phyloP scores from a whole-genome alignment of 2,329 filamentous ascomycete genomes.

The Phialophora macrospora region DNA sequence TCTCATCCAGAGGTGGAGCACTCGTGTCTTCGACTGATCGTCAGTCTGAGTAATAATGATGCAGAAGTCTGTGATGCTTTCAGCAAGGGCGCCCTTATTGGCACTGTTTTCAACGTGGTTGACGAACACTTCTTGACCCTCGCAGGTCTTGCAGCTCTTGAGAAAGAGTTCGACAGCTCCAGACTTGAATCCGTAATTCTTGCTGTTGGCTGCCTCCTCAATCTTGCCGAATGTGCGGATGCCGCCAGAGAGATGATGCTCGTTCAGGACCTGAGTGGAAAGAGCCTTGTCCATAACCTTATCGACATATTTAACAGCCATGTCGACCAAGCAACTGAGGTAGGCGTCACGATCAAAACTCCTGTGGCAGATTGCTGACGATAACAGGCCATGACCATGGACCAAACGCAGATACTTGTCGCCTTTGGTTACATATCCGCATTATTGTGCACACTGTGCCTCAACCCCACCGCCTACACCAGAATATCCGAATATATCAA shows the following conservation, averaged over 20 bases:
- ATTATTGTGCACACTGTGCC: conserved; percentile 78
- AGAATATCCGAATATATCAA: conserved; percentile 53
- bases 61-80: conserved; percentile 70
- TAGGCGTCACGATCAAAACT: conserved; percentile 51
- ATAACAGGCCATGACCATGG: conserved; percentile 57
- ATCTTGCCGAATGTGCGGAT: conserved; percentile 78
- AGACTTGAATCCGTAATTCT: conserved; percentile 76
- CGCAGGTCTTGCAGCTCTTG: conserved; percentile 43
- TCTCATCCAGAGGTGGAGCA: conserved; percentile 37
- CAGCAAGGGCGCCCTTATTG: conserved; percentile 51
- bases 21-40: conserved; percentile 69
- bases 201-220: conserved; percentile 81
- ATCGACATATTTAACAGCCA: conserved; percentile 71
- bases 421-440: conserved; percentile 85
- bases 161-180: conserved; percentile 51
- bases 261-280: conserved; percentile 44
- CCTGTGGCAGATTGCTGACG: conserved; percentile 28
- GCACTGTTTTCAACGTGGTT: conserved; percentile 46
- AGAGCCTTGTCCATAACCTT: conserved; percentile 62
- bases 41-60: conserved; percentile 87
- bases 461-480: conserved; percentile 56
- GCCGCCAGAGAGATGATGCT: conserved; percentile 61
- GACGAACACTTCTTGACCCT: conserved; percentile 39
- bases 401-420: conserved; percentile 79
- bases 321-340: conserved; percentile 68